These are phyloP conservation scores for Oidium heveae DNA, from an alignment of 2,329 filamentous ascomycete species.

Conservation along the genomic window DNA sequence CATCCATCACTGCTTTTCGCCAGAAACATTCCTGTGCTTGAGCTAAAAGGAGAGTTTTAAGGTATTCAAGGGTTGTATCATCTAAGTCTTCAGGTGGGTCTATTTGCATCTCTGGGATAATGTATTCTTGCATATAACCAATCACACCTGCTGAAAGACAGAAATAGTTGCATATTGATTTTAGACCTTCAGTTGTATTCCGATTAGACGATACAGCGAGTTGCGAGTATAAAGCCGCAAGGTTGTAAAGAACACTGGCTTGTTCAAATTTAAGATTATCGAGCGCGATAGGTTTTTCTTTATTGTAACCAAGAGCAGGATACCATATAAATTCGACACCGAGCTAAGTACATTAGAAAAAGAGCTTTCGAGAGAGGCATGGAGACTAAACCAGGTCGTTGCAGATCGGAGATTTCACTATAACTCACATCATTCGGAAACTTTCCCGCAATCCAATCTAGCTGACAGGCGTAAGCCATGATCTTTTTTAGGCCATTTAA, in stretches of 20 bases:
- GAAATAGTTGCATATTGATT: constrained; percentile 72
- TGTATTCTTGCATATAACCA: constrained; percentile 44
- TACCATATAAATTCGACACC: constrained; percentile 95
- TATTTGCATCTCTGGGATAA: constrained; percentile 62
- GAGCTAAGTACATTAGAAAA: constrained; percentile 27
- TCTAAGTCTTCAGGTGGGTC: constrained; percentile 93
- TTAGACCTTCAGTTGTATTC: constrained; percentile 57
- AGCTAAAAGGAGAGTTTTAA: constrained; percentile 64
- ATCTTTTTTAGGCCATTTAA: constrained; percentile 66
- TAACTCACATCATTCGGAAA: constrained; percentile 69
- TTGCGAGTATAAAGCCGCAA: constrained; percentile 81
- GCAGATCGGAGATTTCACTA: not conserved
- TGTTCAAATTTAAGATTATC: constrained; percentile 60
- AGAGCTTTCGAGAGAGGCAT: not conserved
- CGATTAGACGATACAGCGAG: constrained; percentile 62
- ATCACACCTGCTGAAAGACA: constrained; percentile 70
- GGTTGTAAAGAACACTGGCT: constrained; percentile 78
- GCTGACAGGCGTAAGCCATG: constrained; percentile 74
- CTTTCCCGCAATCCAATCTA: constrained; percentile 82
- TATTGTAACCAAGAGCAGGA: constrained; percentile 75
- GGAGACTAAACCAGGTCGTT: not conserved
- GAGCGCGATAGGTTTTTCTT: constrained; percentile 39
- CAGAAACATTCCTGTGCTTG: constrained; percentile 96
- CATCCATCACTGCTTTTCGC: constrained; percentile 89
- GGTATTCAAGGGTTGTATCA: constrained; percentile 54